A percentile compares a stretch with the other conserved stretches of the same genome.
phyloP scores from a whole-genome alignment of 2,329 filamentous ascomycete genomes.

The Neobulgaria alba region DNA sequence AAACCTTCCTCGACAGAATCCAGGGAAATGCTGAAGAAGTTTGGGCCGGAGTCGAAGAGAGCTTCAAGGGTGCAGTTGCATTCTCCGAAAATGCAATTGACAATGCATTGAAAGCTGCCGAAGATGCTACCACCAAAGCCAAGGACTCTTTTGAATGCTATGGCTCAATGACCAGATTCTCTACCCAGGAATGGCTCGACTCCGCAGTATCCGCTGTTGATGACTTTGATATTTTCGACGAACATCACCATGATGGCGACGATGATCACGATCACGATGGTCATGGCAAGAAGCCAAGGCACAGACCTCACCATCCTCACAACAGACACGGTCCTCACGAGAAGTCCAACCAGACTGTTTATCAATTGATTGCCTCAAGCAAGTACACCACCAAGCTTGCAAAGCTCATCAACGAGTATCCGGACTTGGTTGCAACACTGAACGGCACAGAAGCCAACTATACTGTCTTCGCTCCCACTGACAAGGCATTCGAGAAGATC shows the following conservation, averaged over 20 bases:
- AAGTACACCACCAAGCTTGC: conserved; percentile 72
- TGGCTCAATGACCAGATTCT: conserved; percentile 26
- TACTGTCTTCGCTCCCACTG: conserved; percentile 73
- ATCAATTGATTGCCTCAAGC: conserved; percentile 66
- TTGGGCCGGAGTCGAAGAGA: conserved; percentile 21
- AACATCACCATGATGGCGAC: too few species aligned
- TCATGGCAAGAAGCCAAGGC: conserved; percentile 24
- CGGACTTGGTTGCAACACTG: conserved; percentile 61
- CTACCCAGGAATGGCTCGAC: conserved; percentile 26
- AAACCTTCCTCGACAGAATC: conserved; percentile 27
- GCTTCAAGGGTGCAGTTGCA: conserved; percentile 20
- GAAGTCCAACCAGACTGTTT: conserved; percentile 58
- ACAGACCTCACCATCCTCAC: conserved; percentile 18
- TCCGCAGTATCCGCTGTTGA: conserved; percentile 29
- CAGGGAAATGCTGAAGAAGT: conserved; percentile 28
- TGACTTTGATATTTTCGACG: conserved; percentile 23
- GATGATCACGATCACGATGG: conserved; percentile 17
- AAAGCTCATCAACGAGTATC: conserved; percentile 63
- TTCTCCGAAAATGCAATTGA: conserved; percentile 26
- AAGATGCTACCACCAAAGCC: conserved; percentile 12
- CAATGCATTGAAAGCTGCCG: conserved; percentile 22
- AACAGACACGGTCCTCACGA: conserved; percentile 28
- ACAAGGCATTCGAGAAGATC: conserved; percentile 63
- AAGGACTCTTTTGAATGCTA: conserved; percentile 25
- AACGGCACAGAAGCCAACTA: conserved; percentile 68